Evolutionary conservation across 1,284 basidiomycete genomes (phyloP), one percentile per base, ranked within the genome.

Genomic region (Moniliella sp.): DNA sequence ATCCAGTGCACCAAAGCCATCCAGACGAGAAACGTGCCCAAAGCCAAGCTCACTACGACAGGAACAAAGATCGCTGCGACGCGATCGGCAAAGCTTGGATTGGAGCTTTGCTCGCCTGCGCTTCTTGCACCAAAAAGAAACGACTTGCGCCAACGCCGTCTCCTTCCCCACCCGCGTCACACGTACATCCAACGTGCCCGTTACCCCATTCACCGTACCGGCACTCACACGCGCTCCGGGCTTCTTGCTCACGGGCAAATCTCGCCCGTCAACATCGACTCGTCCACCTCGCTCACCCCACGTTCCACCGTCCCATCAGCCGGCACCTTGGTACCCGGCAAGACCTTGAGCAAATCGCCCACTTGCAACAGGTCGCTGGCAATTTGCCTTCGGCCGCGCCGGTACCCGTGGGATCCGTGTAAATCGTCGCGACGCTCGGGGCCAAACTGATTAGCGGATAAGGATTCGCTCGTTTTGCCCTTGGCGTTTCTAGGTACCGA

Each of bases 21-120:
- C 91, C 91, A 99, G 0, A 57, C 67, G 23, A 76, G 48, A 62
- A 97, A 86, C 0, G 91, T 97, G 43, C 80, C 28, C 3, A 72
- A 50, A 2, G 82, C 74, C 18, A 97, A 74, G 0, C 71, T 67
- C 47, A 97, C 76, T 51, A 97, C 86, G 8, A 73, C 66, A 0
- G 91, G 91, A 0, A 99, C 88, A 61, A 99, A 97, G 63, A 77
- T 75, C 8, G 88, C 91, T 0, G 91, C 88, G 18, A 93, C 75
- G 31, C 71, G 73, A 62, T 99, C 91, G 2, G 86, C 86, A 60
- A 93, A 93, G 78, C 79, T 58, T 99, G 91, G 42, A 99, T 93
- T 3, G 91, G 91, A 1, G 91, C 88, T 62, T 97, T 97, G 40
- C 75, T 78, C 1, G 86, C 93, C 64, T 97, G 91, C 0, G 91